These are phyloP conservation scores for Pleomassaria siparia DNA, from an alignment of 2,329 filamentous ascomycete species.

Conservation along the genomic window DNA sequence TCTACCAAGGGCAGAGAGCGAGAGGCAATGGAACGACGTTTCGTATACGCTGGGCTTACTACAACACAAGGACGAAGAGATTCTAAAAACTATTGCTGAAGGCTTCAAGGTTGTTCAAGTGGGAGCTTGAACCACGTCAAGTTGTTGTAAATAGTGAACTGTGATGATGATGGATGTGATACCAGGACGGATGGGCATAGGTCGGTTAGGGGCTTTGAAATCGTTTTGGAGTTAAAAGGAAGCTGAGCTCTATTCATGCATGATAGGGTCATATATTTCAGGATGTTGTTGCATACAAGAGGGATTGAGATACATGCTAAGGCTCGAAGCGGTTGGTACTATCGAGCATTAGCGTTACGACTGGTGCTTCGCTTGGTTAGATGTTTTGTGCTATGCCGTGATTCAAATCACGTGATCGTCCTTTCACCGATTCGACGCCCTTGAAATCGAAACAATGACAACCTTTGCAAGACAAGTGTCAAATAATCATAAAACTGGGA, in stretches of 20 bases:
- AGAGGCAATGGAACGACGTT: constrained; percentile 97
- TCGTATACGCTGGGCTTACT: constrained; percentile 86
- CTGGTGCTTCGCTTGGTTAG: no score
- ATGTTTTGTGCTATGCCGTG: no score
- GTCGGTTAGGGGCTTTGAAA: neutral
- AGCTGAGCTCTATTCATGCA: neutral
- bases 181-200: constrained; percentile 6
- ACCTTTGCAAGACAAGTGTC: no score
- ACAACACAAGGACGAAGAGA: constrained; percentile 92
- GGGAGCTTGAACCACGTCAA: constrained; percentile 27
- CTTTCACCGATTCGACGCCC: no score
- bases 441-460: no score
- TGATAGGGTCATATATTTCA: neutral
- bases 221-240: neutral
- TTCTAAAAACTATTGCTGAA: constrained; percentile 71
- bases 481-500: no score
- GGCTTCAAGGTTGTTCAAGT: constrained; percentile 64
- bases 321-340: no score
- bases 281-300: no score
- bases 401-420: no score
- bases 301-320: no score
- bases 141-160: neutral
- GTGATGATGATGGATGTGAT: constrained; percentile 5
- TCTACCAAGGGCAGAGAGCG: constrained; percentile 81
- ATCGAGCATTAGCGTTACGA: no score